Percentiles rank a stretch among this genome's conserved stretches.
phyloP scores from a whole-genome alignment of 495 filamentous ascomycete species.

The Monascus purpureus region DNA sequence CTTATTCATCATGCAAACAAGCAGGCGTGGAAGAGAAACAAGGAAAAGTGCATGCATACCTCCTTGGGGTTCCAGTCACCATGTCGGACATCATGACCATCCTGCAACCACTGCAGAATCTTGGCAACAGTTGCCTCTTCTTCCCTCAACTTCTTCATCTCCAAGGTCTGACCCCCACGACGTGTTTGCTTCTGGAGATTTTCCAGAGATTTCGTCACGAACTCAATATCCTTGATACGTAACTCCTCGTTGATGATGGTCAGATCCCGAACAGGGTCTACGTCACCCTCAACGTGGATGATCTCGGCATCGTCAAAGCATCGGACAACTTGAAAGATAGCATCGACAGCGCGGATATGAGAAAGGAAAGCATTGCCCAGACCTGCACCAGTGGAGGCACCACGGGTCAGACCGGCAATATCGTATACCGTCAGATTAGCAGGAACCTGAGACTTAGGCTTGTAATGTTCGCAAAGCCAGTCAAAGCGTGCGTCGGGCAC shows the following conservation, averaged over 20 bases:
- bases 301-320: slow-evolving; percentile 99
- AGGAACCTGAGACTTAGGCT: slow-evolving; percentile 89
- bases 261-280: slow-evolving; percentile 85
- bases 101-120: slow-evolving; percentile 65
- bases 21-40: slow-evolving; percentile 8
- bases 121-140: slow-evolving; percentile 88
- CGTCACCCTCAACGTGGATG: slow-evolving; percentile 98
- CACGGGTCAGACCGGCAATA: slow-evolving; percentile 93
- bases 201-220: slow-evolving; percentile 89
- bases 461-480: slow-evolving; percentile 91
- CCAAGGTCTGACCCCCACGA: slow-evolving; percentile 86
- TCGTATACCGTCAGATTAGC: slow-evolving; percentile 98
- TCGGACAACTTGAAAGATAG: slow-evolving; percentile 98
- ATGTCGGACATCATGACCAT: slow-evolving; percentile 84
- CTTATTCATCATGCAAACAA: slow-evolving; percentile 84
- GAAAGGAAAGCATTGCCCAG: slow-evolving; percentile 97
- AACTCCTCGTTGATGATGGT: slow-evolving; percentile 96
- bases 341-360: slow-evolving; percentile 97
- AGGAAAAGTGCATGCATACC: slow-evolving; percentile 44
- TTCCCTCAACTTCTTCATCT: slow-evolving; percentile 95
- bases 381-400: slow-evolving; percentile 93
- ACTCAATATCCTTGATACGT: slow-evolving; percentile 97
- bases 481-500: slow-evolving; percentile 94
- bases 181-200: slow-evolving; percentile 81
- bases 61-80: slow-evolving; percentile 86